phyloP scores from a whole-genome alignment of 2,329 filamentous ascomycete genomes.

The Epichloe coenophiala region DNA sequence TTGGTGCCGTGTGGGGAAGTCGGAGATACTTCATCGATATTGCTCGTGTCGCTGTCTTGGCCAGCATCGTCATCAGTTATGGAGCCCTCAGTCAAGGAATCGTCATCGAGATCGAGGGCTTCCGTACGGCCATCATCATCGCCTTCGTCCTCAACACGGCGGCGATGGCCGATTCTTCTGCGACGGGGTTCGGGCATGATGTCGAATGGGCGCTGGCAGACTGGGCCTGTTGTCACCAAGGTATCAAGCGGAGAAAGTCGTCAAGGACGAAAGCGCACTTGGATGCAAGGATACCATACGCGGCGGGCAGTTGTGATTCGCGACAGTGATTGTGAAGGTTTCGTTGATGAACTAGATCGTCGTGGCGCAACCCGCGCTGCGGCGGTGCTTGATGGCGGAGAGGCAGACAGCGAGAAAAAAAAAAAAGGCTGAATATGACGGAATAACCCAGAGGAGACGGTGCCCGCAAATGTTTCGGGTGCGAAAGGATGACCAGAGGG shows the following conservation, averaged over 20 bases:
- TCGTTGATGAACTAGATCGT: background rate
- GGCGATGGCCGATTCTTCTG: constrained; percentile 54
- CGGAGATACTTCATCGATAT: constrained; percentile 43
- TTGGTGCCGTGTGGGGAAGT: constrained; percentile 29
- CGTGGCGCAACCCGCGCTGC: constrained; percentile 10
- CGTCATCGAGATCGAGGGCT: constrained; percentile 46
- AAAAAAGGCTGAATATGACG: constrained; percentile 1
- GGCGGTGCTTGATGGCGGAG: constrained; percentile 10
- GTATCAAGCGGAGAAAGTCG: constrained; percentile 14
- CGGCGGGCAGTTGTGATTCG: constrained; percentile 1
- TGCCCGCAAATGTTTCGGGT: background rate
- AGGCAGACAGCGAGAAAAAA: background rate
- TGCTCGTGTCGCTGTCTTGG: constrained; percentile 52
- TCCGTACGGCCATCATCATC: constrained; percentile 51
- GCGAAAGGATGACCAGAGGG: background rate
- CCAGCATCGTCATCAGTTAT: constrained; percentile 47
- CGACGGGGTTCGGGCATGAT: constrained; percentile 35
- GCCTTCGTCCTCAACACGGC: constrained; percentile 56
- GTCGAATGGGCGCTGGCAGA: constrained; percentile 6
- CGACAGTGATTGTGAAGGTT: constrained; percentile 4
- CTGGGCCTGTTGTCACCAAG: constrained; percentile 1
- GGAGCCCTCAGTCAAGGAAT: constrained; percentile 53
- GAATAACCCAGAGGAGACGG: background rate
- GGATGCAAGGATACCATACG: constrained; percentile 16
- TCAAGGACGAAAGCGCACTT: constrained; percentile 14